Evolutionary conservation across 2,329 filamentous ascomycete species (phyloP).

Genomic region (Teratosphaeriaceae sp.): DNA sequence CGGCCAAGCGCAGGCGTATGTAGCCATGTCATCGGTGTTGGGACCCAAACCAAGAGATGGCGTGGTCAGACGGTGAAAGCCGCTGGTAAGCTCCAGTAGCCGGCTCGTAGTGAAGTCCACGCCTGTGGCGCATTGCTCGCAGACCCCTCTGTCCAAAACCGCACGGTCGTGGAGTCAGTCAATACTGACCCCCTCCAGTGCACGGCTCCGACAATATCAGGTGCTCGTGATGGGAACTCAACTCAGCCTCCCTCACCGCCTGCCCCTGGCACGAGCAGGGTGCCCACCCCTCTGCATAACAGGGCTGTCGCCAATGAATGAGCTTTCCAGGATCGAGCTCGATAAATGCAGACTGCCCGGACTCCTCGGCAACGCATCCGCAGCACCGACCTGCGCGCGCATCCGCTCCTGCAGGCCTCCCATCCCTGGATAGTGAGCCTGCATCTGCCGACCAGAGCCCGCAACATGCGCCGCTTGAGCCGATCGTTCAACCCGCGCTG

Average conservation of each 20-base stretch:
- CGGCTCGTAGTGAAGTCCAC: too few relatives aligned
- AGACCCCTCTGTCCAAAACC: too few relatives aligned
- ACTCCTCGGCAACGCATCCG: slow-evolving; percentile 25
- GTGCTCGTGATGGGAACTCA: not conserved
- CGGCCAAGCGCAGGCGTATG: too few relatives aligned
- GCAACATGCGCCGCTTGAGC: slow-evolving; percentile 1
- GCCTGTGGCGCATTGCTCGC: too few relatives aligned
- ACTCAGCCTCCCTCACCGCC: slow-evolving; percentile 3
- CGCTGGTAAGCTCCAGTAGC: too few relatives aligned
- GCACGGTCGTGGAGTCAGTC: too few relatives aligned
- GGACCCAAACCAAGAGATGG: too few relatives aligned
- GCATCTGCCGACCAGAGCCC: not conserved
- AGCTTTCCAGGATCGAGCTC: slow-evolving; percentile 31
- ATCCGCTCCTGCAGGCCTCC: slow-evolving; percentile 24
- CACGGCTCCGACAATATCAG: not conserved
- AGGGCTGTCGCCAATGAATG: slow-evolving; percentile 30
- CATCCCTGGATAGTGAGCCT: slow-evolving; percentile 4
- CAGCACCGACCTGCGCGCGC: slow-evolving; percentile 22
- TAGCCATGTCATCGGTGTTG: too few relatives aligned
- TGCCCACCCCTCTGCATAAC: slow-evolving; percentile 21
- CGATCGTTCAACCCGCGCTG: not conserved
- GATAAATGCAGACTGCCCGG: slow-evolving; percentile 27
- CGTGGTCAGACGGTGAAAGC: too few relatives aligned
- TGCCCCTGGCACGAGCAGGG: not conserved
- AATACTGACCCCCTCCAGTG: too few relatives aligned